Percentiles rank a stretch among this genome's conserved stretches.
phyloP scores from a whole-genome alignment of 495 filamentous ascomycete species.

The Aspergillus asperescens region DNA sequence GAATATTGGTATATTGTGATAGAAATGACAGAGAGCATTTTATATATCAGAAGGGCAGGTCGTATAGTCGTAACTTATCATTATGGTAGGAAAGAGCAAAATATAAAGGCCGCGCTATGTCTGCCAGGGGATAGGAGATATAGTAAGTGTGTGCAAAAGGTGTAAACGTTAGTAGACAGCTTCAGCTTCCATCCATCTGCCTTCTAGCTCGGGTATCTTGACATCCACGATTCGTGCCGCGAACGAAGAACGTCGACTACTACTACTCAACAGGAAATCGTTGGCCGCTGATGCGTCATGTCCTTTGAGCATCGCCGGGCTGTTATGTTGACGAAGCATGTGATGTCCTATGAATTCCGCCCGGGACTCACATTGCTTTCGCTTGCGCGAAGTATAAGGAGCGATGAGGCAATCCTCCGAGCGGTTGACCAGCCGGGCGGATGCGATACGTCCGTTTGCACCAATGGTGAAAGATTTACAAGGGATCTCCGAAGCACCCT shows the following conservation, averaged over 20 bases:
- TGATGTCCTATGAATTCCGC: slow-evolving; percentile 27
- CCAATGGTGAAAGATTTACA: slow-evolving; percentile 25
- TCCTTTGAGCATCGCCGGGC: neutral
- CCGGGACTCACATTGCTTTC: slow-evolving; percentile 22
- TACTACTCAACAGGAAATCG: neutral
- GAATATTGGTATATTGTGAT: too few species aligned
- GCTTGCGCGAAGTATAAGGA: slow-evolving; percentile 23
- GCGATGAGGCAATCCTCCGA: slow-evolving; percentile 4
- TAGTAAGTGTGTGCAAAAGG: neutral
- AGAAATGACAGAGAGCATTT: too few species aligned
- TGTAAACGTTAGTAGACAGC: slow-evolving; percentile 14
- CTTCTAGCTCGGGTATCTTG: slow-evolving; percentile 34
- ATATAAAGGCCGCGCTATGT: slow-evolving; percentile 11
- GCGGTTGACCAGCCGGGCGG: slow-evolving; percentile 16
- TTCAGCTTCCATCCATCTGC: slow-evolving; percentile 18
- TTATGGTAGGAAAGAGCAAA: neutral
- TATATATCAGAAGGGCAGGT: neutral
- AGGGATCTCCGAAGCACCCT: slow-evolving; percentile 14
- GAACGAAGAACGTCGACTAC: slow-evolving; percentile 29
- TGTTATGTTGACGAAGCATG: slow-evolving; percentile 3
- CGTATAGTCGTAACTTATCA: neutral
- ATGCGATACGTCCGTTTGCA: slow-evolving; percentile 27
- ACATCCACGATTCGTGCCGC: slow-evolving; percentile 41
- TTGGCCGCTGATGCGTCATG: neutral
- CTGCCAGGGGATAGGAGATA: slow-evolving; percentile 1